These are phyloP conservation scores for Ustilaginoidea virens DNA, from an alignment of 2,329 filamentous ascomycete genomes.

Conservation along the genomic window DNA sequence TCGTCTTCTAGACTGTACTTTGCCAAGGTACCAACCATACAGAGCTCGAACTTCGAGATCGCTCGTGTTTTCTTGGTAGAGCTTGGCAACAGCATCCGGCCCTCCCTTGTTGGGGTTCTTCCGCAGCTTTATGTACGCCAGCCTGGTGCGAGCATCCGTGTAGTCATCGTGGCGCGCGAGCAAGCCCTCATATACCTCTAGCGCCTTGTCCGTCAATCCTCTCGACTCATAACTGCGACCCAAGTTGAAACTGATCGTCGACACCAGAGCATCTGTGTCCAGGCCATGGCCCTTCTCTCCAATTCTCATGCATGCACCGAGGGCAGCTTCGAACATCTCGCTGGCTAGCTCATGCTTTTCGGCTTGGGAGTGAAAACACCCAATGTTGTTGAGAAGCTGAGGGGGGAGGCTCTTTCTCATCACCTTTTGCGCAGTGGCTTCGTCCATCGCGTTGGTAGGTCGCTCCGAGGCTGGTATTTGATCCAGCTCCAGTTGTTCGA, in stretches of 20 bases:
- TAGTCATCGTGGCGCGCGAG: conserved; percentile 80
- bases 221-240: conserved; percentile 85
- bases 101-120: conserved; percentile 73
- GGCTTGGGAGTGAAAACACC: conserved; percentile 82
- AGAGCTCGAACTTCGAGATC: conserved; percentile 86
- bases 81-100: conserved; percentile 67
- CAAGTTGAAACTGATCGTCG: conserved; percentile 93
- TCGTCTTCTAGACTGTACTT: conserved; percentile 63
- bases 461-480: conserved; percentile 58
- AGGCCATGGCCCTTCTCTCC: conserved; percentile 58
- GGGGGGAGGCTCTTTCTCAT: conserved; percentile 72
- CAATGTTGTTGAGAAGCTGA: conserved; percentile 92
- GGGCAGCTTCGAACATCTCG: conserved; percentile 80
- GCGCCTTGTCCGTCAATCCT: conserved; percentile 65
- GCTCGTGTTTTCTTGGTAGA: conserved; percentile 69
- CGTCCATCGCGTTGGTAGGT: conserved; percentile 39
- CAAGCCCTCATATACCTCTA: conserved; percentile 76
- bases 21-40: conserved; percentile 91
- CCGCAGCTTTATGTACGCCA: conserved; percentile 80
- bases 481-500: conserved; percentile 78
- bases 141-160: conserved; percentile 73
- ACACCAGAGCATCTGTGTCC: conserved; percentile 83
- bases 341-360: conserved; percentile 70
- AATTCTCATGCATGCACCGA: conserved; percentile 74
- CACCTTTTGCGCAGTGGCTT: conserved; percentile 40